Evolutionary conservation across 2,329 filamentous ascomycete genomes (phyloP).

Genomic region (Lecanicillium sp.): DNA sequence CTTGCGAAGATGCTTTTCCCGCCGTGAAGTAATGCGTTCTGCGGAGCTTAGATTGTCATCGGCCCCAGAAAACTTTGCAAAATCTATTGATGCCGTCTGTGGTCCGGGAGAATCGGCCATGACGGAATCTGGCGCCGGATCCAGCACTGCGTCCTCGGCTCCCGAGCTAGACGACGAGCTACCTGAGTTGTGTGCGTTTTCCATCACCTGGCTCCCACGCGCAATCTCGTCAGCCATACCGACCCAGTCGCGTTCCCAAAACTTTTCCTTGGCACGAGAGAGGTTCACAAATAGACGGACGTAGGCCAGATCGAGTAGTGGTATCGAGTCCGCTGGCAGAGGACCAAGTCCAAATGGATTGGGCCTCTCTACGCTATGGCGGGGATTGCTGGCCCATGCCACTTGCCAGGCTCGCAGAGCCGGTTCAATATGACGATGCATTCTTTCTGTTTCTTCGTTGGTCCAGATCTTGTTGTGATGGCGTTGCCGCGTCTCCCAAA

Average conservation of each 20-base stretch:
- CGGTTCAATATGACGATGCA: slow-evolving; percentile 92
- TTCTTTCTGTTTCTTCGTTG: slow-evolving; percentile 83
- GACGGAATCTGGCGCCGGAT: slow-evolving; percentile 36
- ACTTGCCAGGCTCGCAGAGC: slow-evolving; percentile 90
- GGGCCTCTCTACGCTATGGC: slow-evolving; percentile 74
- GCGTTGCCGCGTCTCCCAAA: slow-evolving; percentile 91
- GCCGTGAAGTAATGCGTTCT: slow-evolving; percentile 38
- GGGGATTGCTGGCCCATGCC: slow-evolving; percentile 80
- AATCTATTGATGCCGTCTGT: slow-evolving; percentile 40
- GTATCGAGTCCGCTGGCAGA: slow-evolving; percentile 83
- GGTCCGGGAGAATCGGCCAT: slow-evolving; percentile 44
- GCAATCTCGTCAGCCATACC: slow-evolving; percentile 83
- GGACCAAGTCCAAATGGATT: slow-evolving; percentile 77
- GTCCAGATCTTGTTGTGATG: slow-evolving; percentile 88
- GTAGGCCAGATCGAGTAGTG: slow-evolving; percentile 83
- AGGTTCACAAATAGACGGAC: slow-evolving; percentile 89
- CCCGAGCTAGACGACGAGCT: slow-evolving; percentile 41
- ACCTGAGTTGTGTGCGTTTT: slow-evolving; percentile 48
- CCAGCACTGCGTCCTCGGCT: slow-evolving; percentile 33
- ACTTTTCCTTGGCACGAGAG: slow-evolving; percentile 83
- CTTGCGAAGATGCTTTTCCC: slow-evolving; percentile 82
- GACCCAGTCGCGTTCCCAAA: slow-evolving; percentile 91
- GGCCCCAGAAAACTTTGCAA: slow-evolving; percentile 25
- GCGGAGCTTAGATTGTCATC: slow-evolving; percentile 3
- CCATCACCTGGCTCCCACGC: slow-evolving; percentile 64